These are phyloP conservation scores for Aaosphaeria arxii DNA, from an alignment of 2,329 filamentous ascomycete species.

Conservation along the genomic window DNA sequence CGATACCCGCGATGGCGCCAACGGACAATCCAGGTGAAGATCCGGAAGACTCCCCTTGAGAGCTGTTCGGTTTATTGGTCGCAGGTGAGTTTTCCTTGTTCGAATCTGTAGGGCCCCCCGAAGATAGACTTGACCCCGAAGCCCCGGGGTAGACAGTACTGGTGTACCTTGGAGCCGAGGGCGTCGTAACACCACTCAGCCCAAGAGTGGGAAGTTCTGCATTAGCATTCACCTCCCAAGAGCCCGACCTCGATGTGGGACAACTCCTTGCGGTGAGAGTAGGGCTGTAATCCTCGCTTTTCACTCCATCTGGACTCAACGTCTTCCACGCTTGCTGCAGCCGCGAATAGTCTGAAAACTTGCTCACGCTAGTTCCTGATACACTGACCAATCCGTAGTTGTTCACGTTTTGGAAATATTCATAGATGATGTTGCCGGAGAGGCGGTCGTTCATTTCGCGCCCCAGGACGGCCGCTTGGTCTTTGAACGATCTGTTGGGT, in stretches of 20 bases:
- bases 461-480: conserved; percentile 8
- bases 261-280: conserved; percentile 4
- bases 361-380: not conserved
- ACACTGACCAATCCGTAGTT: conserved; percentile 7
- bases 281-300: conserved; percentile 3
- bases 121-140: not conserved
- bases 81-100: not conserved
- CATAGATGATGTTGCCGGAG: conserved; percentile 11
- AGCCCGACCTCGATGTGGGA: conserved; percentile 1
- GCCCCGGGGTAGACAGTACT: not conserved
- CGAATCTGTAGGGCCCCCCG: not conserved
- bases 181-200: conserved; percentile 3
- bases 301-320: conserved; percentile 5
- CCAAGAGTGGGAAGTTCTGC: conserved; percentile 6
- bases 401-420: conserved; percentile 4
- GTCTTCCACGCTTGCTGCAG: conserved; percentile 6
- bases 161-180: conserved; percentile 1
- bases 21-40: not conserved
- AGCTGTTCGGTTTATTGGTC: not conserved
- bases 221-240: conserved; percentile 1
- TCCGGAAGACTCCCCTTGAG: not conserved
- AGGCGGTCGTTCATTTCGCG: conserved; percentile 10
- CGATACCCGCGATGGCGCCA: not conserved
- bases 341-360: conserved; percentile 3
- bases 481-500: conserved; percentile 1